A percentile compares a stretch with the other conserved stretches of the same genome.
phyloP scores from a whole-genome alignment of 345 rosid genomes.

The Dipteronia dyeriana region DNA sequence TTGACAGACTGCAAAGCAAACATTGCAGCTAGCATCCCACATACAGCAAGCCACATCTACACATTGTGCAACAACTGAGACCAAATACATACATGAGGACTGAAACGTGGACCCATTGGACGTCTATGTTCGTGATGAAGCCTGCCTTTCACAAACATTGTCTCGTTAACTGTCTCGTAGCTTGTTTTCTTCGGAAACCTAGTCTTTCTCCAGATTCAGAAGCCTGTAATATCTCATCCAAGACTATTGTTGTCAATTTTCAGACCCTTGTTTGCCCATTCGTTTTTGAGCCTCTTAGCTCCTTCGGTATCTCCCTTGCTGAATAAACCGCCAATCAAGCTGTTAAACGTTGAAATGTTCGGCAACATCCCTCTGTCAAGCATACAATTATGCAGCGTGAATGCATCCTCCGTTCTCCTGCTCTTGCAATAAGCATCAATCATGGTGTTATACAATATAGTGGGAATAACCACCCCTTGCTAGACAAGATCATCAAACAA shows the following conservation, averaged over 20 bases:
- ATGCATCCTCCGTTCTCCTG: constrained; percentile 53
- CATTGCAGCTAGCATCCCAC: too few species aligned
- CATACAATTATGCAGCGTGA: constrained; percentile 50
- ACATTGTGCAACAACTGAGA: too few species aligned
- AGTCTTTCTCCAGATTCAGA: constrained; percentile 79
- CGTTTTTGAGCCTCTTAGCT: constrained; percentile 44
- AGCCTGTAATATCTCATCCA: constrained; percentile 53
- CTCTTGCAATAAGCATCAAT: constrained; percentile 71
- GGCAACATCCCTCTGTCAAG: constrained; percentile 49
- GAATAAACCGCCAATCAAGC: constrained; percentile 69
- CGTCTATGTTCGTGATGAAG: too few species aligned
- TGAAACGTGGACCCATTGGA: too few species aligned
- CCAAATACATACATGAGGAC: too few species aligned
- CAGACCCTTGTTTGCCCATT: constrained; percentile 45
- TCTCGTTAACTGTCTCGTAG: constrained; percentile 40
- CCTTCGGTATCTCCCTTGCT: constrained; percentile 39
- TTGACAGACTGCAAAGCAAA: too few species aligned
- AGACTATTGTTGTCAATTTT: constrained; percentile 55
- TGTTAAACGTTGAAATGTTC: constrained; percentile 56
- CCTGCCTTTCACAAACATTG: constrained; percentile 84
- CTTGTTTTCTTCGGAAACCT: constrained; percentile 58
- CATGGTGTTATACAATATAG: constrained; percentile 60
- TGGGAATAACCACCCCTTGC: constrained; percentile 45
- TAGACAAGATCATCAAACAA: constrained; percentile 44
- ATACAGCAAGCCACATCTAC: too few species aligned